These are phyloP conservation scores for Coemansia sp. DNA, from an alignment of 192 early-diverging fungal genomes.

Conservation along the genomic window DNA sequence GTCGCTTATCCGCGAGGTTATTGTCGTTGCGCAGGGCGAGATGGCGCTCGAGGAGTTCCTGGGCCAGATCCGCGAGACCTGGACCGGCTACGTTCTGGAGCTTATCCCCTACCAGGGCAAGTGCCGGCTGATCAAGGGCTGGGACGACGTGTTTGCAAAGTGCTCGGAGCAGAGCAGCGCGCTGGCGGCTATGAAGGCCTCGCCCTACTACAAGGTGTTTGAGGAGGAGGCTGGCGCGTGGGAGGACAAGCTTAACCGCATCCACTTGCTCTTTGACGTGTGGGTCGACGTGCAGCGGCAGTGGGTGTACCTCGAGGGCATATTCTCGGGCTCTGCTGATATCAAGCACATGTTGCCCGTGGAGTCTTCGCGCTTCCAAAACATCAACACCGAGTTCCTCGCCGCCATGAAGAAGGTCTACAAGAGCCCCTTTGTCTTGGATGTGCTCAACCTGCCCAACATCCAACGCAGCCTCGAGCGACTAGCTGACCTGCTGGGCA, in stretches of 20 bases:
- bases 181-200: conserved; percentile 95
- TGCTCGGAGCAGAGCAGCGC: conserved; percentile 95
- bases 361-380: conserved; percentile 94
- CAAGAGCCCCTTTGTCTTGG: conserved; percentile 96
- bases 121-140: conserved; percentile 93
- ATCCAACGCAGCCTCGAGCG: conserved; percentile 97
- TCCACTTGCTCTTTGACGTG: conserved; percentile 96
- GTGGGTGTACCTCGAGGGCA: conserved; percentile 99
- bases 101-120: conserved; percentile 98
- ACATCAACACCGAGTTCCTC: conserved; percentile 98
- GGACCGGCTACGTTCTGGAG: conserved; percentile 91
- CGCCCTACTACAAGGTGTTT: conserved; percentile 97
- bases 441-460: conserved; percentile 90
- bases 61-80: conserved; percentile 87
- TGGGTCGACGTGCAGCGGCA: conserved; percentile 99
- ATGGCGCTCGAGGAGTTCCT: conserved; percentile 99
- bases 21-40: conserved; percentile 95
- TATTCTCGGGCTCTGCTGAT: conserved; percentile 94
- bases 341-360: conserved; percentile 97
- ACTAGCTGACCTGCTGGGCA: conserved; percentile 86
- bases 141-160: conserved; percentile 98
- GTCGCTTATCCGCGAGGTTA: conserved; percentile 80
- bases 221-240: conserved; percentile 94
- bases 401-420: conserved; percentile 98
- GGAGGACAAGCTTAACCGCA: conserved; percentile 97